phyloP scores from a whole-genome alignment of 768 basidiomycete genomes.

The Russula virescens region DNA sequence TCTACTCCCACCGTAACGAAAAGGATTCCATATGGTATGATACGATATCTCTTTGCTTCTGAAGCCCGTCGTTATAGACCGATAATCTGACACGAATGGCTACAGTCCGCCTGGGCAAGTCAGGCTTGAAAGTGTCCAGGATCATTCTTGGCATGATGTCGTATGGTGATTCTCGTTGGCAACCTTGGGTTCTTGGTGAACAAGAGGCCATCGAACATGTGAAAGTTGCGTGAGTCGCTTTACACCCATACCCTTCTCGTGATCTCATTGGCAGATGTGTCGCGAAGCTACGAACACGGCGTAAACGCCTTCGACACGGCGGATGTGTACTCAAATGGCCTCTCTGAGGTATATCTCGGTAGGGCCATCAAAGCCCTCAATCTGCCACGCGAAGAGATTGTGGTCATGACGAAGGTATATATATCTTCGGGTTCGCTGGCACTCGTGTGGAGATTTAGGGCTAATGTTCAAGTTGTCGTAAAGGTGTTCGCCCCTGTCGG shows the following conservation, averaged over 20 bases:
- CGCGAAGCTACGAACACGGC: conserved; percentile 47
- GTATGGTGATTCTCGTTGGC: conserved; percentile 32
- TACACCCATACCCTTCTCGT: conserved; percentile 2
- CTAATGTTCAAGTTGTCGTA: background rate
- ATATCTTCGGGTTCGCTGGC: background rate
- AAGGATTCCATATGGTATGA: conserved; percentile 10
- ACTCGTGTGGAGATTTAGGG: background rate
- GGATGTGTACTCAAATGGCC: conserved; percentile 33
- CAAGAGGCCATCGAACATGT: conserved; percentile 26
- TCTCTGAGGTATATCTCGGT: conserved; percentile 37
- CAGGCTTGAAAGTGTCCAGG: conserved; percentile 58
- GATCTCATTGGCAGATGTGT: conserved; percentile 5
- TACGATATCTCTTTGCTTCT: background rate
- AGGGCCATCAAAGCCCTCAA: conserved; percentile 35
- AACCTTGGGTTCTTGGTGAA: conserved; percentile 33
- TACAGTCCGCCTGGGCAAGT: conserved; percentile 36
- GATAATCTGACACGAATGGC: background rate
- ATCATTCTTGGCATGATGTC: no score
- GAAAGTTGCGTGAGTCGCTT: conserved; percentile 26
- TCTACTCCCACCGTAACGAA: no score
- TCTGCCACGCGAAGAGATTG: conserved; percentile 38
- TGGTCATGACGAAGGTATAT: conserved; percentile 40
- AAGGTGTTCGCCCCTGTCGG: conserved; percentile 6
- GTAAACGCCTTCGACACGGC: conserved; percentile 60
- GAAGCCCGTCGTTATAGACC: no score